phyloP scores from a whole-genome alignment of 2,329 filamentous ascomycete genomes.

The Cladophialophora psammophila region DNA sequence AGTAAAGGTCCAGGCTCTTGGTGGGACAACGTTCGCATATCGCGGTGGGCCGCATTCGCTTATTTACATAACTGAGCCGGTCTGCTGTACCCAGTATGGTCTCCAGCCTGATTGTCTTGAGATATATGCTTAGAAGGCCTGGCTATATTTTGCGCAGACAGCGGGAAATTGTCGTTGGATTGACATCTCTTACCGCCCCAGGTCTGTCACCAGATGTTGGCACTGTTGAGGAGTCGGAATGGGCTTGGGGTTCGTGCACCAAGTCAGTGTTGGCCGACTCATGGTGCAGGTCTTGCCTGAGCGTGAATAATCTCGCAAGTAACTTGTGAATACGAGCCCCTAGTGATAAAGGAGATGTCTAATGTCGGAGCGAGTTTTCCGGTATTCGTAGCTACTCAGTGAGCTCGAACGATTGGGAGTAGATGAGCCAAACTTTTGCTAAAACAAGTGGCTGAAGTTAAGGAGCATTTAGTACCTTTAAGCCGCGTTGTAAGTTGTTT shows the following conservation, averaged over 20 bases:
- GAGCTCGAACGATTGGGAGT: not conserved
- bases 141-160: not conserved
- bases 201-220: not conserved
- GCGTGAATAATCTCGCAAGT: not conserved
- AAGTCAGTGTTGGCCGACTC: not conserved
- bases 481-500: not conserved
- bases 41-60: not conserved
- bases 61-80: not conserved
- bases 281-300: not conserved
- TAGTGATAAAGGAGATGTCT: not conserved
- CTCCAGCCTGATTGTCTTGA: not conserved
- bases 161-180: not conserved
- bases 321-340: slow-evolving; percentile 1
- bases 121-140: not conserved
- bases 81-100: not conserved
- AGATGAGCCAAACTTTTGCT: not conserved
- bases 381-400: not conserved
- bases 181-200: not conserved
- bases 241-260: not conserved
- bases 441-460: slow-evolving; percentile 1
- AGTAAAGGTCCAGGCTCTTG: not conserved
- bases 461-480: not conserved
- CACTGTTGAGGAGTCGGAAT: not conserved
- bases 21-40: not conserved
- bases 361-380: slow-evolving; percentile 1